Conservation (phyloP, 495 filamentous ascomycete species). For the Letharia columbiana region DNA sequence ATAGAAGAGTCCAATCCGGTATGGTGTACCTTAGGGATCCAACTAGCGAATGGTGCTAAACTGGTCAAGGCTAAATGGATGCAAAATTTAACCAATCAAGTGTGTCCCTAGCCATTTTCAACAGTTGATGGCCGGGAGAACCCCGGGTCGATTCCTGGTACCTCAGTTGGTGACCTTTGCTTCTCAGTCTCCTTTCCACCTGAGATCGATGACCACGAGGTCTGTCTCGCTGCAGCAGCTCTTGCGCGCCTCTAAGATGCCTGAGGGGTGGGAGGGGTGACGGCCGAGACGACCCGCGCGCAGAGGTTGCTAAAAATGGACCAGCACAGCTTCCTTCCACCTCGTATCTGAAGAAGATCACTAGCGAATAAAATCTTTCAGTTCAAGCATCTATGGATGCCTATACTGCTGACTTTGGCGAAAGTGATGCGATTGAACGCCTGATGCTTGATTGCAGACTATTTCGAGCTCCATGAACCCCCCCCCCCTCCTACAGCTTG, state of each 20-base stretch:
- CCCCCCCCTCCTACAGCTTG: background rate
- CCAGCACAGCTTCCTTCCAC: background rate
- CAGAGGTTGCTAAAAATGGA: background rate
- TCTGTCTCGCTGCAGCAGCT: background rate
- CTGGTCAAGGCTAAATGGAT: too few relatives aligned
- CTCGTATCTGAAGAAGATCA: background rate
- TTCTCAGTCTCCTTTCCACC: too few relatives aligned
- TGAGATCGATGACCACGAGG: too few relatives aligned
- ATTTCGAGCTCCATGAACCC: background rate
- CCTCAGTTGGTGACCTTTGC: too few relatives aligned
- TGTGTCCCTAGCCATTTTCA: too few relatives aligned
- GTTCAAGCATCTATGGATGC: background rate
- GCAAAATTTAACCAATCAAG: too few relatives aligned
- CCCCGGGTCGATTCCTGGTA: too few relatives aligned
- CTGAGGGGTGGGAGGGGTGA: too few relatives aligned
- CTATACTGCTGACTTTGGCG: background rate
- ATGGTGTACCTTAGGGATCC: too few relatives aligned
- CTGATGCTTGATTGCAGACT: background rate
- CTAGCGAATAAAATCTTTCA: background rate
- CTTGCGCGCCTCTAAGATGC: background rate
- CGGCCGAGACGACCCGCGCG: background rate
- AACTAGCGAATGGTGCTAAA: too few relatives aligned
- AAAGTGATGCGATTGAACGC: background rate
- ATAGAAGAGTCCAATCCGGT: too few relatives aligned
- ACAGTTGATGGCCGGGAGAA: too few relatives aligned